Percentiles rank a stretch among this genome's conserved stretches.
Evolutionary conservation across 768 basidiomycete species (phyloP).

Genomic region (Plicaturopsis crispa): DNA sequence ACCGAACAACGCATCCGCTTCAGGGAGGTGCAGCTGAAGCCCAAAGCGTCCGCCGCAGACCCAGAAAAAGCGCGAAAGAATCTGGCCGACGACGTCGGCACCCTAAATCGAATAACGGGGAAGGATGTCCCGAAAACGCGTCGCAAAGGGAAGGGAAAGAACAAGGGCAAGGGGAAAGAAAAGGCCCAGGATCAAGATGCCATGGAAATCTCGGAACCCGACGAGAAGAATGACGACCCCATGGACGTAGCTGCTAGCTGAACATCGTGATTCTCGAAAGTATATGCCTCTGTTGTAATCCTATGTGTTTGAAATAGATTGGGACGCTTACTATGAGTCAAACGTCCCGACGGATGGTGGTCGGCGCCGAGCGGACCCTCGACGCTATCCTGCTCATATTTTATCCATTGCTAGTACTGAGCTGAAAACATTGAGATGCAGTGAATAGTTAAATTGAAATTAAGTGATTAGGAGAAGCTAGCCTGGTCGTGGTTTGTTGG

Average conservation of each 20-base stretch:
- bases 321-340: no score
- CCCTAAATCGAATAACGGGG: conserved; percentile 21
- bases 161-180: background rate
- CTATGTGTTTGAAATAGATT: no score
- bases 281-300: no score
- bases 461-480: no score
- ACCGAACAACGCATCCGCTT: conserved; percentile 69
- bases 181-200: background rate
- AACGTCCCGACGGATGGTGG: no score
- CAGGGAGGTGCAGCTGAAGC: conserved; percentile 55
- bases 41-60: conserved; percentile 20
- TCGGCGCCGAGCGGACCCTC: no score
- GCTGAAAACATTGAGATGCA: no score
- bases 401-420: no score
- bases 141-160: background rate
- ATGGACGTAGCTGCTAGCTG: background rate
- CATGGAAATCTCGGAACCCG: background rate
- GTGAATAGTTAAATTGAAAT: no score
- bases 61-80: conserved; percentile 7
- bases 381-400: no score
- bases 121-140: conserved; percentile 12
- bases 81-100: conserved; percentile 6
- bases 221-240: background rate
- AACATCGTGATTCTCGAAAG: no score
- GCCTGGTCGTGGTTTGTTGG: no score